Evolutionary conservation across 169 alveolate genomes (phyloP), one percentile per base, ranked within the genome.

Genomic region (Plasmodium vivax): DNA sequence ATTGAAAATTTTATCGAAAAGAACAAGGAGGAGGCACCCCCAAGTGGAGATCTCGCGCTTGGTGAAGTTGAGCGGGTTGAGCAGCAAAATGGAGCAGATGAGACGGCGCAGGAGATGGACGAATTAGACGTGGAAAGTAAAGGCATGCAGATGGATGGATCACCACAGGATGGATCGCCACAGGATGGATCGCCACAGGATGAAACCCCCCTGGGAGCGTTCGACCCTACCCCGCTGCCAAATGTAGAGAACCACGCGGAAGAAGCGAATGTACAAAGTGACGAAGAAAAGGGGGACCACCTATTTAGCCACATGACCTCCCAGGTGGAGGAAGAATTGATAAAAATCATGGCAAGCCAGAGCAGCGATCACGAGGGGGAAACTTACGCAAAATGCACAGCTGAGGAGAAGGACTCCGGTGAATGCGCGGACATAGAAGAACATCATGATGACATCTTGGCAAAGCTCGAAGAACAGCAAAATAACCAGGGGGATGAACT

Each of bases 1-100:
- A 87, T 87, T 36, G 93, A 87, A 75, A 77, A 87, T 32, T 87
- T 87, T 77, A 87, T 87, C 12, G 82, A 56, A 77, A 87, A 77
- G 82, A 87, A 56, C 58, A 32, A 32, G 14, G 75, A 74, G n/a
- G 71, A 19, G 23, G 32, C 19, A 7, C 9, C 45, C 19, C 45
- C 41, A 82, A 34, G 54, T 5, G 58, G 6, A 12, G 74, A 72
- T 34, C 38, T 16, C 54, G 43, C n/a, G n/a, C n/a, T n/a, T n/a
- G n/a, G n/a, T n/a, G n/a, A n/a, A n/a, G n/a, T n/a, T n/a, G n/a
- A n/a, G n/a, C n/a, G n/a, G n/a, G 14, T 23, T 41, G 77, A 23
- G 34, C 19, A 27, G 14, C 56, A 1, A 16, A 85, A 85, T 58
- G 34, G 27, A 16, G 62, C 41, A n/a, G 27, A 43, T 19, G 62